Base-by-base conservation (phyloP, 139 green algal species). In the Volvox reticuliferus region DNA sequence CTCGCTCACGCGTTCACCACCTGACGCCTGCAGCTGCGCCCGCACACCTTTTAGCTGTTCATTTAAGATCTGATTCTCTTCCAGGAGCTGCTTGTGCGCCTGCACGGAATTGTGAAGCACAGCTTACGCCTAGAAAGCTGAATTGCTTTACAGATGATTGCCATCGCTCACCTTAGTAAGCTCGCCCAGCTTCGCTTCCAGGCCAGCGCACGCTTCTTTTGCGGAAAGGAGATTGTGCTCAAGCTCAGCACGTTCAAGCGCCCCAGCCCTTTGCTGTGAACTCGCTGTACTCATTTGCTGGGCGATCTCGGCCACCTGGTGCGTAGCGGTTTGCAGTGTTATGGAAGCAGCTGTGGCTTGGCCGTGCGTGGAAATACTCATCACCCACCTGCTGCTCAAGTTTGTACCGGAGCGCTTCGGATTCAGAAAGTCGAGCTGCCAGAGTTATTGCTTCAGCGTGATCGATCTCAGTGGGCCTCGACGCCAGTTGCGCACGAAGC, bases 361-460 rank as follows among this genome's bases (percentile, higher is more conserved):
- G 35, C 17, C 35, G 24, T 22, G 28, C 22, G 14, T 28, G 24
- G 67, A 75, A 73, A 37, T 44, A 86, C 65, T 30, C 12, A 73
- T 73, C 65, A 73, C 65, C 12, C 65, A 73, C 86, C 86, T 90
- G 86, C 50, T 35, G 3, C 71, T 90, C 71, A 28, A 90, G 73
- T 75, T 61, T 90, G 73, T 50, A 90, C 6, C 86, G 71, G 16
- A 83, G 50, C 44, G 30, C 71, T 28, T 90, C 86, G 1, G 71
- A 84, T 12, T 90, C 86, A 0, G n/a, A 75, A 73, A 90, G 55
- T 69, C 37, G 71, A 28, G 86, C 30, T 22, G 68, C 68, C 37
- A 82, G 9, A 0, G 50, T 55, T n/a, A 26, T 24, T 12, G 18
- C 14, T 35, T 32, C 37, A 35, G 37, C 81, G 17, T 61, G 36